Conservation (phyloP, 306 rosid genomes). For the Cicer cuneatum region DNA sequence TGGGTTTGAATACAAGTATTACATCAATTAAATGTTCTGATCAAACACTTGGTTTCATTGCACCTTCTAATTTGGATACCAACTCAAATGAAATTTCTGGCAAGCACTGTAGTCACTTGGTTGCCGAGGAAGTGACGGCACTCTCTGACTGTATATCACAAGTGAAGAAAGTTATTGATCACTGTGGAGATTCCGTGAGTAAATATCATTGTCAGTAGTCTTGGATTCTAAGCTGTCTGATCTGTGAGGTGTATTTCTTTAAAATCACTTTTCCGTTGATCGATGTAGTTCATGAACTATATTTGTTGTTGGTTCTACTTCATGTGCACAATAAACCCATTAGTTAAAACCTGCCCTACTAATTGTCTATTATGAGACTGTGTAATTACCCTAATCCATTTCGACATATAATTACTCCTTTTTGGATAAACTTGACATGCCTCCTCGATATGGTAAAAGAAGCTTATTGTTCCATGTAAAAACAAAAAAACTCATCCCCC, state of each 20-base stretch:
- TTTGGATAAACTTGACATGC: conserved; percentile 1
- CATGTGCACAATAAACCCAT: conserved; percentile 18
- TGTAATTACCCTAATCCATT: conserved; percentile 28
- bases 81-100: conserved; percentile 69
- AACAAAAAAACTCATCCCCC: neutral
- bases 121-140: conserved; percentile 85
- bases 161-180: conserved; percentile 76
- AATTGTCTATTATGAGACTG: conserved; percentile 19
- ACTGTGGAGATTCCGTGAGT: conserved; percentile 67
- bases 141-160: conserved; percentile 80
- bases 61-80: conserved; percentile 53
- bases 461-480: conserved; percentile 7
- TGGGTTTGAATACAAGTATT: conserved; percentile 66
- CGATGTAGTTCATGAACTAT: conserved; percentile 33
- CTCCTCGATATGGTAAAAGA: conserved; percentile 13
- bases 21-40: conserved; percentile 59
- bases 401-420: conserved; percentile 9
- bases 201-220: conserved; percentile 34
- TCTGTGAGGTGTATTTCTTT: conserved; percentile 32
- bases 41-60: conserved; percentile 53
- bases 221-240: conserved; percentile 42
- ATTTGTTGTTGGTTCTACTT: conserved; percentile 28
- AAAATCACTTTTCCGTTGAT: conserved; percentile 30
- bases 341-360: conserved; percentile 23
- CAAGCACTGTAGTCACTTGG: conserved; percentile 68